Conservation (phyloP, 257 asterid species). For the Nicotiana sylvestris region DNA sequence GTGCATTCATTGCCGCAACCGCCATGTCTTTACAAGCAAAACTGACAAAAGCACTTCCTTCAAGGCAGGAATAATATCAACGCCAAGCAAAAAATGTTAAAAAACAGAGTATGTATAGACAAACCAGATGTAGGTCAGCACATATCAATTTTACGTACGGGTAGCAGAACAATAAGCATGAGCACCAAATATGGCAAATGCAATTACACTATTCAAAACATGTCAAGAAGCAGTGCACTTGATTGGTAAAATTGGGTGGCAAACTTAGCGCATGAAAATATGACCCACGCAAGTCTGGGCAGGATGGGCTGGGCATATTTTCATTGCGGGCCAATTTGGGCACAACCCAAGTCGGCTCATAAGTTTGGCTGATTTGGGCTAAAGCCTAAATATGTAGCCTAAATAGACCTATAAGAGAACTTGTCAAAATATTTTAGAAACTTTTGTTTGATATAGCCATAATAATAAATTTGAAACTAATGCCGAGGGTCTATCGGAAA, state of each 20-base stretch:
- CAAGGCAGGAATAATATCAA: conserved; percentile 35
- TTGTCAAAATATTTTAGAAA: no score
- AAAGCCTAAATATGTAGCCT: no score
- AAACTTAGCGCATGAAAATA: no score
- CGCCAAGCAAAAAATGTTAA: conserved; percentile 18
- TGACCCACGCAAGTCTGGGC: no score
- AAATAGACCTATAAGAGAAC: no score
- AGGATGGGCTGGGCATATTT: no score
- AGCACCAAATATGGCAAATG: conserved; percentile 4
- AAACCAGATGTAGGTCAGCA: conserved; percentile 24
- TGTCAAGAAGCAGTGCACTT: background rate
- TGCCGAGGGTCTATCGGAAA: no score
- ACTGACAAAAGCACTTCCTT: conserved; percentile 81
- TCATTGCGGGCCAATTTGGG: no score
- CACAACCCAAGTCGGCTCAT: no score
- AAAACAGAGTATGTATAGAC: background rate
- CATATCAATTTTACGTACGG: background rate
- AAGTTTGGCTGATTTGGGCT: no score
- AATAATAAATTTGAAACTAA: no score
- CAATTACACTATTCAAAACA: background rate
- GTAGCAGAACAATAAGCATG: background rate
- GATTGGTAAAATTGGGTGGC: background rate
- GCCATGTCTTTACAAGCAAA: conserved; percentile 80
- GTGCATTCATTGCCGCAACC: conserved; percentile 71
- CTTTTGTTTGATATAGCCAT: no score